These are phyloP conservation scores for Aspergillus sparsus DNA, from an alignment of 495 filamentous ascomycete genomes.

Conservation along the genomic window DNA sequence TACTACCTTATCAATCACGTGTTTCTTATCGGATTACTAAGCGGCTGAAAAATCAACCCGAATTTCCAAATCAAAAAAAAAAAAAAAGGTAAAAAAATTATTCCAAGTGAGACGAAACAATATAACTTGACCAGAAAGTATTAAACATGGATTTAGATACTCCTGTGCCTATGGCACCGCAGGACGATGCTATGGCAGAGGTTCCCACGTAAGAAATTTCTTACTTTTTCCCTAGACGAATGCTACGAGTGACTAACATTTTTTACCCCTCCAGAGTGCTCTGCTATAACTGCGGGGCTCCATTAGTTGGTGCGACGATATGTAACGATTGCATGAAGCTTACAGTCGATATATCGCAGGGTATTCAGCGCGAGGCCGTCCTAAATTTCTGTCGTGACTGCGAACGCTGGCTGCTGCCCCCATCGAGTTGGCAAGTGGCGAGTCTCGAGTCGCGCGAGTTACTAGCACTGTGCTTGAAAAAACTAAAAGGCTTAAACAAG, in stretches of 20 bases:
- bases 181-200: neutral
- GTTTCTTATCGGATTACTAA: constrained; percentile 2
- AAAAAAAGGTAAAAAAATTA: neutral
- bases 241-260: neutral
- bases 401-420: constrained; percentile 90
- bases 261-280: constrained; percentile 62
- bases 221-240: too few species aligned
- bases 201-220: constrained; percentile 14
- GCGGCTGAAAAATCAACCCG: neutral
- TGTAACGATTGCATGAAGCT: constrained; percentile 93
- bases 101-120: constrained; percentile 1
- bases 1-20: neutral
- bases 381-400: constrained; percentile 89
- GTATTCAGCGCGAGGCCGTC: constrained; percentile 79
- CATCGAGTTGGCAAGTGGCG: constrained; percentile 79
- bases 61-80: constrained; percentile 1
- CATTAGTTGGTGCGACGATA: constrained; percentile 88
- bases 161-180: constrained; percentile 17
- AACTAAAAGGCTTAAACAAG: constrained; percentile 76
- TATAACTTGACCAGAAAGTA: neutral
- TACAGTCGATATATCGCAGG: constrained; percentile 82
- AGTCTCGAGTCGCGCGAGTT: constrained; percentile 83
- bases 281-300: constrained; percentile 90
- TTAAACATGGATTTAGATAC: constrained; percentile 19
- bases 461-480: constrained; percentile 82